phyloP scores from a whole-genome alignment of 495 filamentous ascomycete genomes.

The Astrothelium subdiscretum region DNA sequence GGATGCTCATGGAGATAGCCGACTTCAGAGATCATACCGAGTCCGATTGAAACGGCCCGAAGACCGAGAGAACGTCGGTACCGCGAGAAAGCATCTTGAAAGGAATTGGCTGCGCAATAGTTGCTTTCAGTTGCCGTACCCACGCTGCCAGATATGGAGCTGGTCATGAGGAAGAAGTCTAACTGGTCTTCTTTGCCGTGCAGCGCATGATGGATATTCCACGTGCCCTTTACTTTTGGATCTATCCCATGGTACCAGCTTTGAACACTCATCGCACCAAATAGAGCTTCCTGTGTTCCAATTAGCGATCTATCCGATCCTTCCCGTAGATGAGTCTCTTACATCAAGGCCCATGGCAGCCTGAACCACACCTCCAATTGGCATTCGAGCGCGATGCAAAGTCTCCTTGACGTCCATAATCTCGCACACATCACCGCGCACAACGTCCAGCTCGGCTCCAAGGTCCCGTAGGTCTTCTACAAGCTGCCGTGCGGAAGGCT shows the following conservation, averaged over 20 bases:
- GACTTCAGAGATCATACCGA: constrained; percentile 5
- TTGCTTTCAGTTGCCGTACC: constrained; percentile 6
- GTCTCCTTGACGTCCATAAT: not conserved
- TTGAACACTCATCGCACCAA: not conserved
- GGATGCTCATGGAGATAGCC: constrained; percentile 4
- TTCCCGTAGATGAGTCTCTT: not conserved
- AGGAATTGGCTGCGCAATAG: constrained; percentile 9
- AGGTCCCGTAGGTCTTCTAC: not conserved
- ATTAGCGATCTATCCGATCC: not conserved
- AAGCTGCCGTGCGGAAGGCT: not conserved
- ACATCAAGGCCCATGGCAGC: constrained; percentile 7
- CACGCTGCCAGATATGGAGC: constrained; percentile 3
- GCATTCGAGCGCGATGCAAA: not conserved
- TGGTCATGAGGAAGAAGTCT: constrained; percentile 10
- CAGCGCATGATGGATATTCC: constrained; percentile 5
- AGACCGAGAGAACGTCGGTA: constrained; percentile 4
- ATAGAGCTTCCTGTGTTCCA: not conserved
- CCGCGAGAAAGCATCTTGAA: constrained; percentile 4
- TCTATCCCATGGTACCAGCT: not conserved
- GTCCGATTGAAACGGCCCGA: not conserved
- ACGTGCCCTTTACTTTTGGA: constrained; percentile 6
- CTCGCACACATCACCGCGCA: not conserved
- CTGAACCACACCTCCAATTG: constrained; percentile 5
- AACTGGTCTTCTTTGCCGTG: not conserved
- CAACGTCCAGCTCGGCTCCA: not conserved